Percentiles rank a stretch among this genome's conserved stretches.
These are phyloP conservation scores for Suillus placidus DNA, from an alignment of 768 basidiomycete species.

Conservation along the genomic window DNA sequence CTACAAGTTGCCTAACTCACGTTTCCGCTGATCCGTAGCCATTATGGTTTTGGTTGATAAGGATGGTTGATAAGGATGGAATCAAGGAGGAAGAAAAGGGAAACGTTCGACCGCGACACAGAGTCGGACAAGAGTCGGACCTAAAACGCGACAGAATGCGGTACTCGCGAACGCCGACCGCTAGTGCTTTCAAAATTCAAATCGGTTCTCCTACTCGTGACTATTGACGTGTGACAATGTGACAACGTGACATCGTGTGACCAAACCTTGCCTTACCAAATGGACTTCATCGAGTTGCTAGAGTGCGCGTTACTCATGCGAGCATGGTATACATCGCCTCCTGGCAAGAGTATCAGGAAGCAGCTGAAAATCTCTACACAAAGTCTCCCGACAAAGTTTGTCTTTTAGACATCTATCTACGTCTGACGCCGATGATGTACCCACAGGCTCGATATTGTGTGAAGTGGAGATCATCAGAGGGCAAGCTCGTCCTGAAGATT, in stretches of 20 bases:
- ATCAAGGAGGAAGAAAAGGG: not conserved
- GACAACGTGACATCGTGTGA: slow-evolving; percentile 15
- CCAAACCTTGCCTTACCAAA: slow-evolving; percentile 16
- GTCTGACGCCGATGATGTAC: not conserved
- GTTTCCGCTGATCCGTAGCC: slow-evolving; percentile 37
- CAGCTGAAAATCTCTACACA: slow-evolving; percentile 82
- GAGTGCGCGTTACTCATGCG: slow-evolving; percentile 37
- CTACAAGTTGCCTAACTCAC: slow-evolving; percentile 20
- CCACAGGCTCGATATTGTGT: slow-evolving; percentile 84
- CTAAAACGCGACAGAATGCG: slow-evolving; percentile 5
- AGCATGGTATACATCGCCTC: slow-evolving; percentile 87
- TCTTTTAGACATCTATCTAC: slow-evolving; percentile 2
- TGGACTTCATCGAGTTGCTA: slow-evolving; percentile 17
- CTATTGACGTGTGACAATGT: not conserved
- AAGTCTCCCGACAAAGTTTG: slow-evolving; percentile 78
- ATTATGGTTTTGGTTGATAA: slow-evolving; percentile 15
- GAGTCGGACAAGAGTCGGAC: not conserved
- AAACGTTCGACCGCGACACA: not conserved
- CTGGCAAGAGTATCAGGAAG: slow-evolving; percentile 91
- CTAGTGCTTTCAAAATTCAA: not conserved
- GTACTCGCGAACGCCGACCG: not conserved
- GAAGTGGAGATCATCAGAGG: slow-evolving; percentile 87
- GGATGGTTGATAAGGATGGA: not conserved
- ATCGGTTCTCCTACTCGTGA: slow-evolving; percentile 4
- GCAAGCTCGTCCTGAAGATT: slow-evolving; percentile 89